Conservation (phyloP, 371 early-diverging fungal genomes). For the Lichtheimia corymbifera region DNA sequence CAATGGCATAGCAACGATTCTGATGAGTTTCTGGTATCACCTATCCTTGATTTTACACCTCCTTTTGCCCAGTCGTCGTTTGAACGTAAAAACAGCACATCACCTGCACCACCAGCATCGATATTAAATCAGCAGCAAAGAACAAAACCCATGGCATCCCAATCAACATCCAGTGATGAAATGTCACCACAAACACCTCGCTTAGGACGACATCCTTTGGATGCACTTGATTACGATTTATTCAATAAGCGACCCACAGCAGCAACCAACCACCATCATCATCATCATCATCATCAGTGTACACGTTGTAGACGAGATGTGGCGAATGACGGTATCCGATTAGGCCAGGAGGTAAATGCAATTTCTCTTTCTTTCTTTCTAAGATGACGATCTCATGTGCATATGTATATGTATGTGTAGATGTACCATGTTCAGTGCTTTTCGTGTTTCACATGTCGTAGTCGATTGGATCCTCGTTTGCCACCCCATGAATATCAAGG, state of each 20-base stretch:
- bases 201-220: not conserved
- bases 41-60: conserved; percentile 7
- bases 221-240: conserved; percentile 1
- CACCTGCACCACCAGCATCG: conserved; percentile 19
- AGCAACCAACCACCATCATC: not conserved
- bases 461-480: conserved; percentile 15
- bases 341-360: conserved; percentile 6
- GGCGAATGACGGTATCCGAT: conserved; percentile 2
- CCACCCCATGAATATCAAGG: conserved; percentile 45
- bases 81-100: conserved; percentile 22
- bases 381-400: not conserved
- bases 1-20: not conserved
- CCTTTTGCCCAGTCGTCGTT: conserved; percentile 4
- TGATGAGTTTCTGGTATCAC: not conserved
- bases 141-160: conserved; percentile 2
- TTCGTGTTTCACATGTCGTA: conserved; percentile 22
- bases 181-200: conserved; percentile 6
- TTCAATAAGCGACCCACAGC: no score
- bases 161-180: conserved; percentile 14
- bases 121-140: not conserved
- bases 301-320: conserved; percentile 15
- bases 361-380: not conserved
- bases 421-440: conserved; percentile 26
- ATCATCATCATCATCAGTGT: conserved; percentile 5
- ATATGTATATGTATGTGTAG: not conserved